Evolutionary conservation across 495 filamentous ascomycete species (phyloP).

Genomic region (Physcia stellaris): DNA sequence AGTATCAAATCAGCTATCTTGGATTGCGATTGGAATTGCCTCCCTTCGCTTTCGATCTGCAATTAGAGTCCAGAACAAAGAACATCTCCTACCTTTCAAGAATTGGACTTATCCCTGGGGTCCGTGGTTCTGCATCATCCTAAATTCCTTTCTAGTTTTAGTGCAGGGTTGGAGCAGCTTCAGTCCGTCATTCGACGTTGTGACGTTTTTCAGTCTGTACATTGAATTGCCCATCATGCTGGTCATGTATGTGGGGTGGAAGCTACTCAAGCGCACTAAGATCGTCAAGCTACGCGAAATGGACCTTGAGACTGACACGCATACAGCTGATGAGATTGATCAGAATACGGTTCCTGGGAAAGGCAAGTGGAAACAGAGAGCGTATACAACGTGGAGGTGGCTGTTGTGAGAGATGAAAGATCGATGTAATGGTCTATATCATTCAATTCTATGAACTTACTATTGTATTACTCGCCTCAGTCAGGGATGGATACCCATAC

Average conservation of each 20-base stretch:
- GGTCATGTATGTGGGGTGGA: conserved; percentile 38
- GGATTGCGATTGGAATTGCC: conserved; percentile 44
- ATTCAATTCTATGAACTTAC: neutral
- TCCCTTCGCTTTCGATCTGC: conserved; percentile 45
- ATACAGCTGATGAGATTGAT: conserved; percentile 20
- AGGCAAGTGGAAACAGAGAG: conserved; percentile 4
- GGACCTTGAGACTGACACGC: conserved; percentile 41
- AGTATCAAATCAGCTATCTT: conserved; percentile 49
- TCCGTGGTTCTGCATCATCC: conserved; percentile 33
- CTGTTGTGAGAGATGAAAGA: too few relatives aligned
- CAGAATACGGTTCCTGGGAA: conserved; percentile 8
- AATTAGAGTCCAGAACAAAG: conserved; percentile 37
- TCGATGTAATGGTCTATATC: neutral
- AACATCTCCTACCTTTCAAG: conserved; percentile 44
- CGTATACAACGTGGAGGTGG: conserved; percentile 12
- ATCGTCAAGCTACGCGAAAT: conserved; percentile 27
- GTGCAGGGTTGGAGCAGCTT: conserved; percentile 49
- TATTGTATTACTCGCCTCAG: too few relatives aligned
- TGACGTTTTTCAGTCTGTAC: conserved; percentile 40
- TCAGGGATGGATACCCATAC: too few relatives aligned
- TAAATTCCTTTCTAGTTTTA: conserved; percentile 42
- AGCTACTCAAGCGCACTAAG: conserved; percentile 30
- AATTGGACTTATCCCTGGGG: conserved; percentile 50
- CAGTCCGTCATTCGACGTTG: conserved; percentile 33
- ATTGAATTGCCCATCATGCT: conserved; percentile 37